A percentile compares a stretch with the other conserved stretches of the same genome.
Conservation (phyloP, 208 protist genomes). For the Leishmania aethiopica region DNA sequence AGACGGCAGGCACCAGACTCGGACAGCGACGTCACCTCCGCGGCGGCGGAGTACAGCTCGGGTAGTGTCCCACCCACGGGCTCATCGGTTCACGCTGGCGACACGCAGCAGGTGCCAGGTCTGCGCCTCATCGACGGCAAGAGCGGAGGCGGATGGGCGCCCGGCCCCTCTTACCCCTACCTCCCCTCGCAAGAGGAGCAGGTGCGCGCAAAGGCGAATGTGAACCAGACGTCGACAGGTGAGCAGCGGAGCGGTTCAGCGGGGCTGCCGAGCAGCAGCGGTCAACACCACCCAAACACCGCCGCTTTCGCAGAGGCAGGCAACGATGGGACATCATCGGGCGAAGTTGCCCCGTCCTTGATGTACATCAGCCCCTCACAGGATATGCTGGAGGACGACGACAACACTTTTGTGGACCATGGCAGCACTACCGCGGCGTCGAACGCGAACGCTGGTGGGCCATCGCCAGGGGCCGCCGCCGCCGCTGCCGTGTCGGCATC, state of each 20-base stretch:
- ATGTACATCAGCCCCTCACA: constrained; percentile 17
- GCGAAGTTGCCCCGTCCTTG: constrained; percentile 1
- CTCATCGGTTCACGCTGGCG: not conserved
- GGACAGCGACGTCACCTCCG: constrained; percentile 5
- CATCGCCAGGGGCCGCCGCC: not conserved
- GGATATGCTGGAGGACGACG: constrained; percentile 56
- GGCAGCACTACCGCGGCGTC: constrained; percentile 44
- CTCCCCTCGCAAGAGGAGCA: constrained; percentile 48
- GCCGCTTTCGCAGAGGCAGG: not conserved
- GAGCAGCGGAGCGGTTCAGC: constrained; percentile 14
- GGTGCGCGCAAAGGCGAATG: constrained; percentile 24
- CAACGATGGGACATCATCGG: not conserved
- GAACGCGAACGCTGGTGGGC: not conserved
- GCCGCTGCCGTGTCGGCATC: constrained; percentile 5
- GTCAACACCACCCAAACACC: not conserved
- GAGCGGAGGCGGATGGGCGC: constrained; percentile 73
- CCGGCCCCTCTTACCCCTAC: constrained; percentile 59
- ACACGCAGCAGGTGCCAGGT: constrained; percentile 29
- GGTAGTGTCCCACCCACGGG: not conserved
- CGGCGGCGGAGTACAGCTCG: constrained; percentile 19
- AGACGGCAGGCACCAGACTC: not conserved
- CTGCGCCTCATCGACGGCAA: constrained; percentile 50
- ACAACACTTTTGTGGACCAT: constrained; percentile 90
- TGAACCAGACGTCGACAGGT: constrained; percentile 16
- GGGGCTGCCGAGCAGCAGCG: constrained; percentile 6